Evolutionary conservation across 805 yeast species (phyloP).

Genomic region (Starmerella kuoi): DNA sequence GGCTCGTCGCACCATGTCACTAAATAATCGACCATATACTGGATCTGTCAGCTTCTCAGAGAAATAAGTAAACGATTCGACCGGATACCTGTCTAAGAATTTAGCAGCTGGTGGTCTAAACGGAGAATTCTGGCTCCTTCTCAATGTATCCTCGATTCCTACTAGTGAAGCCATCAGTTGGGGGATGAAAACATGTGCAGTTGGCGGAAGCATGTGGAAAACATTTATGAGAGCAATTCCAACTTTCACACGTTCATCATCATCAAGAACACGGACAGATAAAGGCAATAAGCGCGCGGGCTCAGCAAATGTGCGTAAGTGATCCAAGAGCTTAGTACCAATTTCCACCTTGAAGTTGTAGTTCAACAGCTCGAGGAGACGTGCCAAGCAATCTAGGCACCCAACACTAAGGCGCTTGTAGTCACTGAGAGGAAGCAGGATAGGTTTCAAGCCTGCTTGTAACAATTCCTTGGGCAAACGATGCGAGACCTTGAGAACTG

Average conservation of each 20-base stretch:
- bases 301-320: conserved; percentile 91
- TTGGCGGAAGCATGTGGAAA: conserved; percentile 81
- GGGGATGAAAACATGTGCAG: conserved; percentile 83
- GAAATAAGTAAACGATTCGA: conserved; percentile 60
- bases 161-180: conserved; percentile 68
- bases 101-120: conserved; percentile 84
- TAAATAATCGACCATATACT: conserved; percentile 50
- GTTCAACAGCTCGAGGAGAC: conserved; percentile 71
- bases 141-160: conserved; percentile 66
- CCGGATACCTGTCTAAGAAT: conserved; percentile 71
- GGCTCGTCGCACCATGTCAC: conserved; percentile 49
- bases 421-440: conserved; percentile 88
- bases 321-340: conserved; percentile 85
- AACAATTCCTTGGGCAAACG: conserved; percentile 85
- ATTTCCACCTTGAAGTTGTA: conserved; percentile 94
- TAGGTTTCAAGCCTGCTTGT: conserved; percentile 92
- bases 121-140: conserved; percentile 78
- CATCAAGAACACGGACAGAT: conserved; percentile 67
- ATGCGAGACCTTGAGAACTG: conserved; percentile 63
- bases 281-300: conserved; percentile 62
- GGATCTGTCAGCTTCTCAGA: conserved; percentile 53
- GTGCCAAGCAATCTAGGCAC: conserved; percentile 82
- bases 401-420: conserved; percentile 80
- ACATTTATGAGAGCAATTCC: conserved; percentile 83
- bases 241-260: conserved; percentile 71